These are phyloP conservation scores for Colletotrichum sp. DNA, from an alignment of 2,329 filamentous ascomycete species.

Conservation along the genomic window DNA sequence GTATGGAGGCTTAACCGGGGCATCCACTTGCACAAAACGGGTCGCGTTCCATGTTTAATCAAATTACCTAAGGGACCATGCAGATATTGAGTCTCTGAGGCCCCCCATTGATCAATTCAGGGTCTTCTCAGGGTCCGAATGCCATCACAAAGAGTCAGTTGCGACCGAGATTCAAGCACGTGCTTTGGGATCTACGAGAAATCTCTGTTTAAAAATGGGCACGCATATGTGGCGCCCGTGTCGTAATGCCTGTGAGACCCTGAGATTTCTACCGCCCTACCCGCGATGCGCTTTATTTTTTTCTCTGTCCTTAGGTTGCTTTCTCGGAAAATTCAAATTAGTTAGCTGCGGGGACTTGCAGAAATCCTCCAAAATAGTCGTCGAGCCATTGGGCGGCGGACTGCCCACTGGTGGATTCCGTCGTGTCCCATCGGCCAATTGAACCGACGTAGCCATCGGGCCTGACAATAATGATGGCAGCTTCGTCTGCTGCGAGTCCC, in stretches of 20 bases:
- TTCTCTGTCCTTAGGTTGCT: neutral
- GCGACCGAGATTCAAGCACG: neutral
- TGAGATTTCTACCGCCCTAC: neutral
- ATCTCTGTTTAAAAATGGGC: neutral
- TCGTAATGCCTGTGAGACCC: neutral
- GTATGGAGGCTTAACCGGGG: slow-evolving; percentile 1
- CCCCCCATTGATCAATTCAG: neutral
- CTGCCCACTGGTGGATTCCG: neutral
- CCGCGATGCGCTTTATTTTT: neutral
- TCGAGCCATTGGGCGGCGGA: slow-evolving; percentile 8
- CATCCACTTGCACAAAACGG: neutral
- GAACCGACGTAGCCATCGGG: slow-evolving; percentile 28
- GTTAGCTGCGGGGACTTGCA: neutral
- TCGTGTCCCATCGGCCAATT: slow-evolving; percentile 1
- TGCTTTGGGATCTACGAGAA: neutral
- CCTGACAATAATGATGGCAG: slow-evolving; percentile 22
- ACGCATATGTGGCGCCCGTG: neutral
- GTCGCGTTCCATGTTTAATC: slow-evolving; percentile 1
- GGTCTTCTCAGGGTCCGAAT: slow-evolving; percentile 2
- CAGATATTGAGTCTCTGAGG: neutral
- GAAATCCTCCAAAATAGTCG: slow-evolving; percentile 8
- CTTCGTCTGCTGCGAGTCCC: slow-evolving; percentile 14
- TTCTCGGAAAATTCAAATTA: neutral
- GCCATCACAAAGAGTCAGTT: neutral
- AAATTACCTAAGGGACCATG: neutral